These are phyloP conservation scores for Globisporangium paddicum DNA, from an alignment of 352 stramenopile genomes.

Conservation along the genomic window DNA sequence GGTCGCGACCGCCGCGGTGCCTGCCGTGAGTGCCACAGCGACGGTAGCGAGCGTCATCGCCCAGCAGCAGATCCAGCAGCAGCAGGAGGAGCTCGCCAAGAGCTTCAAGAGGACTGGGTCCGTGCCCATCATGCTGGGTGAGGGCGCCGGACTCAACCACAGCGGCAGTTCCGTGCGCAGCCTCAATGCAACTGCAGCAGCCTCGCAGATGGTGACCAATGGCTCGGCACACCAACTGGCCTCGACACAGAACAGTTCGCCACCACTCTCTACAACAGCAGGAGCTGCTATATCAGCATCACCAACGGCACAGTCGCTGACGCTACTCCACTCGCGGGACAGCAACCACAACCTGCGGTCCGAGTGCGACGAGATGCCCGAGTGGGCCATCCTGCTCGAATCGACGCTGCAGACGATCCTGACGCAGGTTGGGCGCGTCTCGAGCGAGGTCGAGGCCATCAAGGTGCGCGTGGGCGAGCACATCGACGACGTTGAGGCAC, in stretches of 20 bases:
- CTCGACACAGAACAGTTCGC: neutral
- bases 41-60: neutral
- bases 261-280: neutral
- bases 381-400: constrained; percentile 51
- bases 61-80: constrained; percentile 7
- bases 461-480: constrained; percentile 38
- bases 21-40: neutral
- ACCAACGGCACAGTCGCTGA: neutral
- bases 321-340: neutral
- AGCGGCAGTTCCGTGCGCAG: neutral
- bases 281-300: neutral
- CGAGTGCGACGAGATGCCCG: constrained; percentile 19
- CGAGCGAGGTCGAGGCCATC: constrained; percentile 47
- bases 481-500: constrained; percentile 32
- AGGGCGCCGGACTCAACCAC: neutral
- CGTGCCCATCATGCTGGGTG: neutral
- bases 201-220: neutral
- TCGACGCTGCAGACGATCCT: constrained; percentile 50
- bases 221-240: neutral
- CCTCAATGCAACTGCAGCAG: neutral
- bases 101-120: neutral
- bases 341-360: constrained; percentile 7
- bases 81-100: constrained; percentile 1
- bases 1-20: too few species aligned
- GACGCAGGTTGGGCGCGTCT: constrained; percentile 44